Evolutionary conservation across 176 grass and related monocot genomes (phyloP).

Genomic region (Ampelocalamus luodianensis): DNA sequence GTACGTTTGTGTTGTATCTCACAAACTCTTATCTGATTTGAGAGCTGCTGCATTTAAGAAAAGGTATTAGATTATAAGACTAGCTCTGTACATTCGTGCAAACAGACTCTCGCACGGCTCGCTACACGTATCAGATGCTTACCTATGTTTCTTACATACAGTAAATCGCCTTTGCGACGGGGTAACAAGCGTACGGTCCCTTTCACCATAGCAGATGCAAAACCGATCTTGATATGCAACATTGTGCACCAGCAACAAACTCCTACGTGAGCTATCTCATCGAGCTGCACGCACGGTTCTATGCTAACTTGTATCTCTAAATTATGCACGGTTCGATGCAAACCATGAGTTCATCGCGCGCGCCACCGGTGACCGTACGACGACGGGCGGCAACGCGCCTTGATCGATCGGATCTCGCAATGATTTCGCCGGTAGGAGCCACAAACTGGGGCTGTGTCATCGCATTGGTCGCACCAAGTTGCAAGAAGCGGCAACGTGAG

Average conservation of each 20-base stretch:
- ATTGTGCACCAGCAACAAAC: not conserved
- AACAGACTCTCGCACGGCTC: not conserved
- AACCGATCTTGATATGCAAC: too few species aligned
- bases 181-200: not conserved
- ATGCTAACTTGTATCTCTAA: not conserved
- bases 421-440: not conserved
- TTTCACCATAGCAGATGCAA: not conserved
- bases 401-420: constrained; percentile 26
- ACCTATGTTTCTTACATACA: not conserved
- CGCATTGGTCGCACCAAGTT: not conserved
- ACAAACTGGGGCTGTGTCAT: not conserved
- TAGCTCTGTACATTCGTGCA: not conserved
- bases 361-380: not conserved
- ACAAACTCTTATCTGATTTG: too few species aligned
- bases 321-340: not conserved
- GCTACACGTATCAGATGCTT: not conserved
- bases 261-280: not conserved
- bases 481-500: not conserved
- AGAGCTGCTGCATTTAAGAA: too few species aligned
- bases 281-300: not conserved
- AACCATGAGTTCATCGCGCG: not conserved
- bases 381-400: constrained; percentile 15
- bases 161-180: not conserved
- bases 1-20: too few species aligned
- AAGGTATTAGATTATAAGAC: too few species aligned